Evolutionary conservation across 2,329 filamentous ascomycete genomes (phyloP).

Genomic region (Aspergillus pseudotamarii): DNA sequence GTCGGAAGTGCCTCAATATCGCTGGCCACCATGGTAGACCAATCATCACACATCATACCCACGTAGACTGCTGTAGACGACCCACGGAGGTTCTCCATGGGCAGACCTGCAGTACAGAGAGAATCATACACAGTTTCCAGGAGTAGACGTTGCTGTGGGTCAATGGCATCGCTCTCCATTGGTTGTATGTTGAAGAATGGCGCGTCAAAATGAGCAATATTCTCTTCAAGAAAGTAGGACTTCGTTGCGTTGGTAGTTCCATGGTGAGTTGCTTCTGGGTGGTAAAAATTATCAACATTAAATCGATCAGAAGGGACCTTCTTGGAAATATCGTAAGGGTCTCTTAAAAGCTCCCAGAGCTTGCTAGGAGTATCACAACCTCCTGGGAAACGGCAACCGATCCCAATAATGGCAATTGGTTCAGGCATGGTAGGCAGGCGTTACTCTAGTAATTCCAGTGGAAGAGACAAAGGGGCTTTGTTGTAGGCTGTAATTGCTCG

Average conservation of each 20-base stretch:
- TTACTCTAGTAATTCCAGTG: background rate
- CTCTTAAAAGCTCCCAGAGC: slow-evolving; percentile 5
- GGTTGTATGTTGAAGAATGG: background rate
- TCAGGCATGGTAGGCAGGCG: background rate
- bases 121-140: slow-evolving; percentile 13
- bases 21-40: background rate
- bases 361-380: background rate
- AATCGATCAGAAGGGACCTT: background rate
- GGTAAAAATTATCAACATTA: background rate
- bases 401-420: background rate
- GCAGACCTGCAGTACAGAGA: slow-evolving; percentile 3
- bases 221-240: background rate
- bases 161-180: background rate
- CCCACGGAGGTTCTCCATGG: slow-evolving; percentile 3
- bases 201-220: background rate
- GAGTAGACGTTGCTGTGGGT: slow-evolving; percentile 1
- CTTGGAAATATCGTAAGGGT: slow-evolving; percentile 10
- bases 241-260: background rate
- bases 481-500: background rate
- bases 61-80: slow-evolving; percentile 11
- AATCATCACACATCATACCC: slow-evolving; percentile 14
- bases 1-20: slow-evolving; percentile 1
- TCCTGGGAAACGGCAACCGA: background rate
- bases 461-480: background rate
- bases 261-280: background rate